Evolutionary conservation across 495 filamentous ascomycete species (phyloP), one percentile per base, ranked within the genome.

Genomic region (Tuber brumale): DNA sequence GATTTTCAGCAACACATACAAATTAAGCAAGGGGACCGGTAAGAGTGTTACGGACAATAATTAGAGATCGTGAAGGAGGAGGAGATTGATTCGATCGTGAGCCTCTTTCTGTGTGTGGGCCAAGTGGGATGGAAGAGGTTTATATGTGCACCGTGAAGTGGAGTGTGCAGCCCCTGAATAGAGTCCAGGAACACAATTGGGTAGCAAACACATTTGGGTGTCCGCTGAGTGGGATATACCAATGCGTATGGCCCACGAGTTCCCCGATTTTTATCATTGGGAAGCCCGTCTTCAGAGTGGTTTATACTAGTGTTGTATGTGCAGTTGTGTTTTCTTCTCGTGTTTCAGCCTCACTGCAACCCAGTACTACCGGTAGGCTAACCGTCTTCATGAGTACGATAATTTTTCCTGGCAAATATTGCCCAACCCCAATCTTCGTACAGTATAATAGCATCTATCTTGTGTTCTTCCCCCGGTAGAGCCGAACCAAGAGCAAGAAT

Each of bases 111-210:
- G 57, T 31, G 27, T 35, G 57, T 66, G 27, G 27, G 57, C 5
- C 57, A 66, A 66, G 57, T 66, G 57, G 57, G 57, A 35, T 66
- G 27, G 57, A 31, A 35, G 57, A 66, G 57, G 57, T 66, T 66
- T 66, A 66, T 66, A 66, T 66, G 27, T 66, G 57, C 57, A 66
- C 31, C 27, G 57, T 35, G n/a, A 66, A 66, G 18, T 31, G 27
- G 14, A 35, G 57, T 19, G 57, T 1, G 14, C 57, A 66, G 27
- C 57, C 57, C 57, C 57, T 66, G 57, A 66, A 35, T 35, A 27
- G 57, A 35, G 57, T 19, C 57, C 27, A 12, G 27, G 57, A 66
- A 7, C n/a, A 6, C 31, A 18, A 66, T 66, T 66, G 57, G 57
- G 27, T 16, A 66, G 27, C 57, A 66, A 66, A 35, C 27, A 18